Evolutionary conservation across 805 yeast species (phyloP), one percentile per base, ranked within the genome.

Genomic region (Candida jianshihensis): DNA sequence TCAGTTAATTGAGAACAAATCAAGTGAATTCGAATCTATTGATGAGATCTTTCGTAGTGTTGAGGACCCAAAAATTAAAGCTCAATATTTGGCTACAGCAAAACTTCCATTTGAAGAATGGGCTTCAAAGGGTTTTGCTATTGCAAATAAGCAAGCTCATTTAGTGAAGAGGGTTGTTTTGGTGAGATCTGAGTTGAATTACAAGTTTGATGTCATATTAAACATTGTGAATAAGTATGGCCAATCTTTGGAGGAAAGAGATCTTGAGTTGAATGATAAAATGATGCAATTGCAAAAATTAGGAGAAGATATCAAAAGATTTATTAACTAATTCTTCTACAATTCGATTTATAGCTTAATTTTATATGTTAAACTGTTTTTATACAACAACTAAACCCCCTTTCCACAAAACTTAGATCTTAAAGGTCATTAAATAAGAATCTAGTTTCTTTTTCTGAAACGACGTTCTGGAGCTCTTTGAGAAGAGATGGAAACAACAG

Each of bases 401-500:
- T n/a, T n/a, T n/a, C n/a, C n/a, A n/a, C n/a, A n/a, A 22, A 22
- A 15, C 5, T 26, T 19, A 24, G 13, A 19, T 14, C 21, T 34
- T 18, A 32, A 18, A 37, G 21, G 34, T 40, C 39, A 39, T 32
- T 38, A 36, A 35, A 24, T 24, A 29, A 33, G 41, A 44, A 53
- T 58, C 66, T 81, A 82, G 74, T 71, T 74, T 83, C 94, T 83
- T 78, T 82, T 85, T 71, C 87, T 82, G 82, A 72, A 84, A 77
- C 95, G 83, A 81, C 90, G 83, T 57, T 72, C 78, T 69, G 78
- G 72, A 57, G 76, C 78, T 76, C 94, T 85, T 74, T 83, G 87
- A 64, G 92, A 73, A 67, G 95, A 82, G 62, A 87, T 84, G 59
- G 85, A 71, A 65, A 81, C 78, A 62, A 88, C 88, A 64, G 80